Conservation (phyloP, 2,329 filamentous ascomycete species). For the Aspergillus phoenicis region DNA sequence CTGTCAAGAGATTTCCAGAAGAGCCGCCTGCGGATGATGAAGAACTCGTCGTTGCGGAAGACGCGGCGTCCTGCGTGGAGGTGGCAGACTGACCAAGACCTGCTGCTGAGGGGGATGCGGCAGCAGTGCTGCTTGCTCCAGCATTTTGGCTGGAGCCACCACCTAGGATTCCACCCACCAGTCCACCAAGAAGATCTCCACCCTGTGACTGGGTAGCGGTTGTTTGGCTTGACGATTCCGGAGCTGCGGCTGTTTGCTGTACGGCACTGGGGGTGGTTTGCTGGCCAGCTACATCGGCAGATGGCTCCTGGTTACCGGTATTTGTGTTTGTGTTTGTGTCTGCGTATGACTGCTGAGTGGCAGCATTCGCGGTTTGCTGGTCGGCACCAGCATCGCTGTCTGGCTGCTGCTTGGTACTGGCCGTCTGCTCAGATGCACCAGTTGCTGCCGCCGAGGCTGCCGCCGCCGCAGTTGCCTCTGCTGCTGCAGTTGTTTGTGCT, state of each 20-base stretch:
- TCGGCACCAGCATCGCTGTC: conserved; percentile 8
- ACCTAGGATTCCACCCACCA: conserved; percentile 11
- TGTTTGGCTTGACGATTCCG: conserved; percentile 6
- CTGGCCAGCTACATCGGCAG: conserved; percentile 2
- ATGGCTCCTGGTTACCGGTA: conserved; percentile 4
- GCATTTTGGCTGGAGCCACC: neutral
- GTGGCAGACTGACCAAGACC: neutral
- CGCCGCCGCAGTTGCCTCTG: conserved; percentile 14
- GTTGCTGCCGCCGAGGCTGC: conserved; percentile 11
- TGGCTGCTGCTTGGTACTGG: conserved; percentile 9
- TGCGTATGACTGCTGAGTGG: conserved; percentile 10
- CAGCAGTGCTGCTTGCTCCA: conserved; percentile 1
- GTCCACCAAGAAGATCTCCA: conserved; percentile 3
- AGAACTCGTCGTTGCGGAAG: conserved; percentile 1
- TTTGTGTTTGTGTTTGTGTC: neutral
- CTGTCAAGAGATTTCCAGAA: conserved; percentile 19
- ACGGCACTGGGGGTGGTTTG: neutral
- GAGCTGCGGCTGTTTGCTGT: conserved; percentile 10
- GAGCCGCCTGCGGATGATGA: neutral
- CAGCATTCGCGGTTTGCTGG: neutral
- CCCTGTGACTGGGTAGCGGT: conserved; percentile 1
- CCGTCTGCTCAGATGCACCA: conserved; percentile 3
- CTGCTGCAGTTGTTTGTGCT: conserved; percentile 13
- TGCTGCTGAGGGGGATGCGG: conserved; percentile 1
- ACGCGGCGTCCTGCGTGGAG: neutral